These are phyloP conservation scores for Arxiozyma telluris DNA, from an alignment of 1,139 yeast genomes.

Conservation along the genomic window DNA sequence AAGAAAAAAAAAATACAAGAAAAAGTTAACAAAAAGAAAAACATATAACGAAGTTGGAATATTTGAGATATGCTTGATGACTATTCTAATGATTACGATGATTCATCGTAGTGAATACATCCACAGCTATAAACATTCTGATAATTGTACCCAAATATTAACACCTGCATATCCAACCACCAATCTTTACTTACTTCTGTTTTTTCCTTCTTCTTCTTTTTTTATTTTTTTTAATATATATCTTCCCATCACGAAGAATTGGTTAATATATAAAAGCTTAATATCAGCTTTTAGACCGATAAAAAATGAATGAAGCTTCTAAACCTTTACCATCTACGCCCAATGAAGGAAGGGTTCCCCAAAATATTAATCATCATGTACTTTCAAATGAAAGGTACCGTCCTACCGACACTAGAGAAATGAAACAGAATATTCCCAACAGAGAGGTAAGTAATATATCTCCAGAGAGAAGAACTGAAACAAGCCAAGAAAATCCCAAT, in stretches of 20 bases:
- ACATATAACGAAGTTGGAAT: background rate
- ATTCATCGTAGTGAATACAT: background rate
- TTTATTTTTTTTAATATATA: background rate
- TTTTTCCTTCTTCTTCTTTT: background rate
- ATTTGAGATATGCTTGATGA: too few species aligned
- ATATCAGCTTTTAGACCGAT: background rate
- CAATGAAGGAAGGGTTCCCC: background rate
- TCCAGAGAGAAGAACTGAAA: background rate
- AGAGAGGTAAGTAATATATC: background rate
- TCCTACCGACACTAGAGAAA: background rate
- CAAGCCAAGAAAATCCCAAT: background rate
- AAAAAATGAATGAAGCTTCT: slow-evolving; percentile 3
- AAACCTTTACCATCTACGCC: slow-evolving; percentile 9
- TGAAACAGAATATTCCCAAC: background rate
- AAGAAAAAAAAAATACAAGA: background rate
- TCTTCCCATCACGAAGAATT: background rate
- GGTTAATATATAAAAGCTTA: background rate
- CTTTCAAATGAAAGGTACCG: background rate
- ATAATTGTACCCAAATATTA: too few species aligned
- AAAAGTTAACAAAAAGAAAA: too few species aligned
- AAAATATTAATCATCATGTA: background rate
- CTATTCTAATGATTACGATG: background rate
- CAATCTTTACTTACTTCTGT: background rate
- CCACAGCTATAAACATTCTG: background rate
- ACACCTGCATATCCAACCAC: background rate